Percentiles rank a stretch among this genome's conserved stretches.
Conservation (phyloP, 257 asterid species). For the Forsythia viridissima region DNA sequence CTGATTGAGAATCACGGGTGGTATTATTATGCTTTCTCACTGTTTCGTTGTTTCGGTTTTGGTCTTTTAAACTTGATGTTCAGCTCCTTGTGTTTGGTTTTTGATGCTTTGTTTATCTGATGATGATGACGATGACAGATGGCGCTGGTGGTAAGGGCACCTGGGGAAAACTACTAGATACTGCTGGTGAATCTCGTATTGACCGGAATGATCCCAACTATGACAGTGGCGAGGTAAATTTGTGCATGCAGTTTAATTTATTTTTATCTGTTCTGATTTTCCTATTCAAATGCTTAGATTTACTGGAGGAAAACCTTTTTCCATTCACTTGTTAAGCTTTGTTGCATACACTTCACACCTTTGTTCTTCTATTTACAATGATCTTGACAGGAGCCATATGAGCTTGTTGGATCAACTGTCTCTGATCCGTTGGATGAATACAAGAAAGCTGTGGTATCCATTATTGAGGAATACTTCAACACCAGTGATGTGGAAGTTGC, state of each 20-base stretch:
- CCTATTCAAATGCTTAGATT: not conserved
- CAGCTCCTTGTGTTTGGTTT: not conserved
- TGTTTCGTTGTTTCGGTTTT: not conserved
- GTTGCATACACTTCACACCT: not conserved
- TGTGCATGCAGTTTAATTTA: not conserved
- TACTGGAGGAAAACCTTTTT: not conserved
- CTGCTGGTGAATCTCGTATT: slow-evolving; percentile 61
- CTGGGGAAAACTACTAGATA: slow-evolving; percentile 94
- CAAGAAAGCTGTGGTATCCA: slow-evolving; percentile 83
- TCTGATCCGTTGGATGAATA: slow-evolving; percentile 80
- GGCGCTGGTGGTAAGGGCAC: slow-evolving; percentile 99
- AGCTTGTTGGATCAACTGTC: slow-evolving; percentile 71
- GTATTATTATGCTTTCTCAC: not conserved
- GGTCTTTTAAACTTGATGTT: not conserved
- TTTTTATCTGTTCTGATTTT: not conserved
- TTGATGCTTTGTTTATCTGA: slow-evolving; percentile 21
- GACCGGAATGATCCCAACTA: slow-evolving; percentile 95
- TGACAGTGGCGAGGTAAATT: slow-evolving; percentile 87
- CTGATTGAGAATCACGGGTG: not conserved
- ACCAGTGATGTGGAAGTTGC: slow-evolving; percentile 89
- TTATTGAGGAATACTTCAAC: slow-evolving; percentile 85
- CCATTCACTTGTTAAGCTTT: not conserved
- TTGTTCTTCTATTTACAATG: not conserved
- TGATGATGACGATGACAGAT: slow-evolving; percentile 57
- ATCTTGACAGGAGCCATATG: slow-evolving; percentile 80